Conservation (phyloP, 129 eudicot genomes). For the Rutidosis leptorrhynchoides region DNA sequence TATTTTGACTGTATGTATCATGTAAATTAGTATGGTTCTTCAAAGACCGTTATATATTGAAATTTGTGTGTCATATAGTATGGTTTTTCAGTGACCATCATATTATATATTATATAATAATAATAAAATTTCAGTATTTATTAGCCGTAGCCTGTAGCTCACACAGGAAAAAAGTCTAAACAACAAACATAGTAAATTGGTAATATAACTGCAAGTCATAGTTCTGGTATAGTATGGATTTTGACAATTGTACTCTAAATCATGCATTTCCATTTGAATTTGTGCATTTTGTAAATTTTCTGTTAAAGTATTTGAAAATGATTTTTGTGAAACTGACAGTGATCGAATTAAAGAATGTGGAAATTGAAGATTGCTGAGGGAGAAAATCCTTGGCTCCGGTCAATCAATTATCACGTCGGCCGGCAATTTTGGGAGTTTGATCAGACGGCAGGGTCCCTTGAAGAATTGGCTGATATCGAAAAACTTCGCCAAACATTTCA, state of each 20-base stretch:
- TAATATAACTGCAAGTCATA: neutral
- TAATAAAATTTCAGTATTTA: neutral
- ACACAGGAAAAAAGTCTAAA: neutral
- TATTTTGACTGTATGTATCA: too few relatives aligned
- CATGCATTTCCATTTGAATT: neutral
- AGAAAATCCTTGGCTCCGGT: conserved; percentile 72
- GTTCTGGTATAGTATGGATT: neutral
- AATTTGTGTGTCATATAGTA: too few relatives aligned
- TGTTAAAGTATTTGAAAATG: conserved; percentile 20
- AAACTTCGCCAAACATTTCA: conserved; percentile 50
- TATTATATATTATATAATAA: too few relatives aligned
- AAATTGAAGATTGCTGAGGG: conserved; percentile 73
- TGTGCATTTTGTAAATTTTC: neutral
- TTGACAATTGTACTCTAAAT: neutral
- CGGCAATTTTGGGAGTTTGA: conserved; percentile 90
- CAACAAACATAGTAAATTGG: neutral
- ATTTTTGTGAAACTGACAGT: conserved; percentile 7
- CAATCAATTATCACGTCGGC: conserved; percentile 63
- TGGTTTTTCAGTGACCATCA: neutral
- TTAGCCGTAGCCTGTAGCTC: neutral
- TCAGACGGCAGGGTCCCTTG: conserved; percentile 56
- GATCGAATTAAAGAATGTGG: conserved; percentile 65
- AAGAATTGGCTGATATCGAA: conserved; percentile 65
- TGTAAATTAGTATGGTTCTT: too few relatives aligned
- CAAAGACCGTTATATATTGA: too few relatives aligned